Evolutionary conservation across 176 grass and related monocot genomes (phyloP).

Genomic region (Avena insularis): DNA sequence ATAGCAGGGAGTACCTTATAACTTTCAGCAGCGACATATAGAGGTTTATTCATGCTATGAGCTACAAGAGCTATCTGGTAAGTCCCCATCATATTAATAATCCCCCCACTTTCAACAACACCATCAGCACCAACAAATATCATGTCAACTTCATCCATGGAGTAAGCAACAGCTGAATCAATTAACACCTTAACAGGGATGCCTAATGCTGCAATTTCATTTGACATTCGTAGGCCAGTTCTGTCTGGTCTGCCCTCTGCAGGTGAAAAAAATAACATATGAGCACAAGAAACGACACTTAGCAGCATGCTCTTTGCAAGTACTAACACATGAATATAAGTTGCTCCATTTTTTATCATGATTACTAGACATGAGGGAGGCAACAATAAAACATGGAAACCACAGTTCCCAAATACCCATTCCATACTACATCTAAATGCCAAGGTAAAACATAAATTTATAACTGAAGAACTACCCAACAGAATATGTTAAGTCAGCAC

Average conservation of each 20-base stretch:
- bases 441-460: neutral
- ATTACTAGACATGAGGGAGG: slow-evolving; percentile 10
- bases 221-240: slow-evolving; percentile 85
- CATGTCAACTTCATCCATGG: slow-evolving; percentile 95
- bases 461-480: neutral
- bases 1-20: slow-evolving; percentile 70
- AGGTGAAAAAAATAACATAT: slow-evolving; percentile 41
- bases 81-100: slow-evolving; percentile 99
- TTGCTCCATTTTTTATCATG: neutral
- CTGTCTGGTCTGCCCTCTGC: slow-evolving; percentile 95
- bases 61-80: slow-evolving; percentile 98
- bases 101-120: slow-evolving; percentile 95
- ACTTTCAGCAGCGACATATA: slow-evolving; percentile 98
- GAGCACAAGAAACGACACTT: slow-evolving; percentile 30
- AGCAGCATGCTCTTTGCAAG: neutral
- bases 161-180: slow-evolving; percentile 96
- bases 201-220: slow-evolving; percentile 84
- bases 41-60: slow-evolving; percentile 92
- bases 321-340: slow-evolving; percentile 9
- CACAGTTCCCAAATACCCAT: slow-evolving; percentile 2
- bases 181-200: slow-evolving; percentile 93
- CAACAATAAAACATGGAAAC: neutral
- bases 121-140: slow-evolving; percentile 97
- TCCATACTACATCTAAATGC: neutral
- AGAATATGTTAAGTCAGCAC: neutral